Evolutionary conservation across 345 rosid species (phyloP).

Genomic region (Anastatica hierochuntica): DNA sequence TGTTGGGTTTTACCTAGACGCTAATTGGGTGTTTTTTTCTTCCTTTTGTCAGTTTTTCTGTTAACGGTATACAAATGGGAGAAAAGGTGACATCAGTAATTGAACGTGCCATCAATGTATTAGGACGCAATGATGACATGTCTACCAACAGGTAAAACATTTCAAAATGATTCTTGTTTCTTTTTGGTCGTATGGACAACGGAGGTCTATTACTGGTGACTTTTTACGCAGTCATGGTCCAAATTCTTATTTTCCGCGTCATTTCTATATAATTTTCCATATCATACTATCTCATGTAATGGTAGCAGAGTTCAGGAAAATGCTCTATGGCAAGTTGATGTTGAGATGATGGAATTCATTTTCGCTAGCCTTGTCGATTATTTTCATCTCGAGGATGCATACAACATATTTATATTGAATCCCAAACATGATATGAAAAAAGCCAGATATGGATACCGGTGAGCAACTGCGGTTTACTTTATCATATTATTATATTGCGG

Average conservation of each 20-base stretch:
- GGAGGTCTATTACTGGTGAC: neutral
- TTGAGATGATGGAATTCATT: slow-evolving; percentile 73
- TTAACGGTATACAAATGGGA: slow-evolving; percentile 87
- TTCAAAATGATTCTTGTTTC: neutral
- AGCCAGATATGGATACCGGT: slow-evolving; percentile 88
- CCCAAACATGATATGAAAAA: slow-evolving; percentile 43
- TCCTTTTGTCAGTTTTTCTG: slow-evolving; percentile 58
- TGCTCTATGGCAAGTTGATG: slow-evolving; percentile 80
- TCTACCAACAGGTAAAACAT: slow-evolving; percentile 25
- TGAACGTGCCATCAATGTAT: slow-evolving; percentile 63
- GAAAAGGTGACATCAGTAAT: slow-evolving; percentile 69
- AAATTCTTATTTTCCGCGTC: slow-evolving; percentile 9
- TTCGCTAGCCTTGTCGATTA: slow-evolving; percentile 80
- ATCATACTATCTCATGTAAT: neutral
- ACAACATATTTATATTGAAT: slow-evolving; percentile 81
- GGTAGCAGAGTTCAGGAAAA: slow-evolving; percentile 49
- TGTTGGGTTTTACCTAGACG: slow-evolving; percentile 7
- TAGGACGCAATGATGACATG: slow-evolving; percentile 65
- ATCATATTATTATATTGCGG: neutral
- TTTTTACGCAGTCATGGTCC: slow-evolving; percentile 2
- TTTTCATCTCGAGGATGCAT: slow-evolving; percentile 80
- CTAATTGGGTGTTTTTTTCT: neutral
- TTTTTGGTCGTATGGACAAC: neutral
- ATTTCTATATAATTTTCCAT: slow-evolving; percentile 1
- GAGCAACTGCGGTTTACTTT: slow-evolving; percentile 13